A percentile compares a stretch with the other conserved stretches of the same genome.
Evolutionary conservation across 2,329 filamentous ascomycete genomes (phyloP).

Genomic region (Ophiocordyceps robertsii): DNA sequence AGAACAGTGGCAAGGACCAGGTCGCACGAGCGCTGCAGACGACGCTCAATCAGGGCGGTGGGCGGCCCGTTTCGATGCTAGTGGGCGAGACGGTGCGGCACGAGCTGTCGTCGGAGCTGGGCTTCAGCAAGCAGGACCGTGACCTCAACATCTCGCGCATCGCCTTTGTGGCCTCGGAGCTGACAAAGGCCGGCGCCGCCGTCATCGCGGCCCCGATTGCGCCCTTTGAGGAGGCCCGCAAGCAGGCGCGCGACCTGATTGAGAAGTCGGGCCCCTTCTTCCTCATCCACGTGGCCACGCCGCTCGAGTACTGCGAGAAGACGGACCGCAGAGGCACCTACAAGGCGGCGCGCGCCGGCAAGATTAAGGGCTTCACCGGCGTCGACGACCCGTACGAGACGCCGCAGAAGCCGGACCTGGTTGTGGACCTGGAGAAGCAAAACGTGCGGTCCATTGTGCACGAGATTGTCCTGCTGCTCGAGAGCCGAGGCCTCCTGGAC

Average conservation of each 20-base stretch:
- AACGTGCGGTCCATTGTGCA: slow-evolving; percentile 88
- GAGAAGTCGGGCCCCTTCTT: slow-evolving; percentile 86
- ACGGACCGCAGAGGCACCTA: slow-evolving; percentile 92
- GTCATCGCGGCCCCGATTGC: slow-evolving; percentile 96
- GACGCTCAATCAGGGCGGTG: slow-evolving; percentile 95
- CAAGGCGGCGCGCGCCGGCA: slow-evolving; percentile 65
- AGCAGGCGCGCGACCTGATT: slow-evolving; percentile 69
- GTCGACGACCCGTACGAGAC: slow-evolving; percentile 94
- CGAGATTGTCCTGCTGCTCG: slow-evolving; percentile 86
- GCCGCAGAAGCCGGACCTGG: slow-evolving; percentile 68
- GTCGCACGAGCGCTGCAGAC: slow-evolving; percentile 92
- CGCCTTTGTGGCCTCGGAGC: slow-evolving; percentile 87
- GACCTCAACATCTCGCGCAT: slow-evolving; percentile 93
- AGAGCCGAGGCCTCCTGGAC: slow-evolving; percentile 81
- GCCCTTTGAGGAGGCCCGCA: slow-evolving; percentile 69
- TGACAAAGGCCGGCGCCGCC: slow-evolving; percentile 83
- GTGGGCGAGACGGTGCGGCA: slow-evolving; percentile 89
- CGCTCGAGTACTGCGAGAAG: slow-evolving; percentile 85
- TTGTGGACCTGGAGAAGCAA: slow-evolving; percentile 75
- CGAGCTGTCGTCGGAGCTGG: slow-evolving; percentile 88
- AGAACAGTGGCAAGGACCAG: slow-evolving; percentile 94
- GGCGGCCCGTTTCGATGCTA: slow-evolving; percentile 84
- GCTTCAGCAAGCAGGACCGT: slow-evolving; percentile 86
- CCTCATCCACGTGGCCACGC: slow-evolving; percentile 87
- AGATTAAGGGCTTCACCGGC: slow-evolving; percentile 97